A percentile compares a stretch with the other conserved stretches of the same genome.
These are phyloP conservation scores for Melastoma malabathricum DNA, from an alignment of 345 rosid species.

Conservation along the genomic window DNA sequence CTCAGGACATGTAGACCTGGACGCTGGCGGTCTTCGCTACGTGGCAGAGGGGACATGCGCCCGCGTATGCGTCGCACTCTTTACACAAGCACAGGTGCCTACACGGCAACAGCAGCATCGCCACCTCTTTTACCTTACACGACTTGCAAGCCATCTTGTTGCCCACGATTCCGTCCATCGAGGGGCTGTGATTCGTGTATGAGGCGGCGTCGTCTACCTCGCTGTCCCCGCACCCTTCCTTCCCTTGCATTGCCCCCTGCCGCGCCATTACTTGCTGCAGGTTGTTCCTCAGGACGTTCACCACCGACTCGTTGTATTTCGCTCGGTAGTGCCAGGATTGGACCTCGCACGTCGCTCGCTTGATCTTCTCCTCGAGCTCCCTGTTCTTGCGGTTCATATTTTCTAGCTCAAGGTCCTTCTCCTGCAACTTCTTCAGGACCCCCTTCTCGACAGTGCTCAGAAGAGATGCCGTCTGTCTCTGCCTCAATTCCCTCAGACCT, in stretches of 20 bases:
- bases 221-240: slow-evolving; percentile 74
- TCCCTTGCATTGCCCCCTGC: slow-evolving; percentile 25
- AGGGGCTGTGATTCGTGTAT: slow-evolving; percentile 21
- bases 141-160: slow-evolving; percentile 34
- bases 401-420: slow-evolving; percentile 50
- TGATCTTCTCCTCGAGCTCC: slow-evolving; percentile 49
- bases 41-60: slow-evolving; percentile 48
- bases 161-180: slow-evolving; percentile 13
- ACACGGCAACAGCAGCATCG: slow-evolving; percentile 49
- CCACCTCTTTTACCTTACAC: slow-evolving; percentile 39
- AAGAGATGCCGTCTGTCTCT: slow-evolving; percentile 39
- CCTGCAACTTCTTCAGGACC: slow-evolving; percentile 38
- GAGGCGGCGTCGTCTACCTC: slow-evolving; percentile 58
- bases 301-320: slow-evolving; percentile 53
- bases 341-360: slow-evolving; percentile 38
- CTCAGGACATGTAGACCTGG: slow-evolving; percentile 30
- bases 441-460: slow-evolving; percentile 45
- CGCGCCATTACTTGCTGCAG: slow-evolving; percentile 46
- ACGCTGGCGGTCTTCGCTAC: slow-evolving; percentile 35
- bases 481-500: slow-evolving; percentile 40
- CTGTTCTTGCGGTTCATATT: slow-evolving; percentile 43
- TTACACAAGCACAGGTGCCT: slow-evolving; percentile 60
- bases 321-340: slow-evolving; percentile 63
- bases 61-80: slow-evolving; percentile 40
- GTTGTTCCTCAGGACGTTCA: slow-evolving; percentile 45